Evolutionary conservation across 2,329 filamentous ascomycete species (phyloP).

Genomic region (Talaromyces albobiverticillius): DNA sequence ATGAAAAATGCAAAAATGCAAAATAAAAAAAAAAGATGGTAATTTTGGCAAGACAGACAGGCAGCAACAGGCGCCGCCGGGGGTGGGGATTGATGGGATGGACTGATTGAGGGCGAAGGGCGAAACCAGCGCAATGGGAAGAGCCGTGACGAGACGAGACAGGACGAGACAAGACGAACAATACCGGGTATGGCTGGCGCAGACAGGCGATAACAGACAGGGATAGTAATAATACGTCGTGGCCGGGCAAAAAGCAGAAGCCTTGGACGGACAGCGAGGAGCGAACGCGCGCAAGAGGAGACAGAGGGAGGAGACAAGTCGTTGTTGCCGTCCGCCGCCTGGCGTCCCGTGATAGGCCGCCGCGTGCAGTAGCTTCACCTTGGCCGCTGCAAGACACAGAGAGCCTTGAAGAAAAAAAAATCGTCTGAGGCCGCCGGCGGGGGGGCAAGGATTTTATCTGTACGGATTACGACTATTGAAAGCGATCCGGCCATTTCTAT

Average conservation of each 20-base stretch:
- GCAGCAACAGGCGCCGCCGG: neutral
- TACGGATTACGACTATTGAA: no score
- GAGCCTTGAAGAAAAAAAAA: neutral
- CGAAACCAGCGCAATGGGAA: conserved; percentile 7
- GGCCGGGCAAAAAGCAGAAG: neutral
- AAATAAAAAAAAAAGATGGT: neutral
- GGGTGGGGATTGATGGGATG: no score
- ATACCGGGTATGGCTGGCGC: neutral
- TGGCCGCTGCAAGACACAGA: conserved; percentile 7
- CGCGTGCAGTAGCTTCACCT: conserved; percentile 9
- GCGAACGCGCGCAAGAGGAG: neutral
- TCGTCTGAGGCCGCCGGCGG: neutral
- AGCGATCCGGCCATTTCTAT: no score
- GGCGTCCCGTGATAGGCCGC: conserved; percentile 13
- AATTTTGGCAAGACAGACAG: neutral
- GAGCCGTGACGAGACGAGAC: neutral
- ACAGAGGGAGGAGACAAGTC: conserved; percentile 4
- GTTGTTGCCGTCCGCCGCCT: no score
- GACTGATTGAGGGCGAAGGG: neutral
- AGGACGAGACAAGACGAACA: neutral
- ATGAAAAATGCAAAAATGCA: no score
- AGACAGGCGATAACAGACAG: conserved; percentile 4
- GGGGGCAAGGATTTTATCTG: no score
- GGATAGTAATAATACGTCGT: no score
- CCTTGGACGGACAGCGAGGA: conserved; percentile 1